phyloP scores from a whole-genome alignment of 2,329 filamentous ascomycete species.

The Fusarium brachygibbosum region DNA sequence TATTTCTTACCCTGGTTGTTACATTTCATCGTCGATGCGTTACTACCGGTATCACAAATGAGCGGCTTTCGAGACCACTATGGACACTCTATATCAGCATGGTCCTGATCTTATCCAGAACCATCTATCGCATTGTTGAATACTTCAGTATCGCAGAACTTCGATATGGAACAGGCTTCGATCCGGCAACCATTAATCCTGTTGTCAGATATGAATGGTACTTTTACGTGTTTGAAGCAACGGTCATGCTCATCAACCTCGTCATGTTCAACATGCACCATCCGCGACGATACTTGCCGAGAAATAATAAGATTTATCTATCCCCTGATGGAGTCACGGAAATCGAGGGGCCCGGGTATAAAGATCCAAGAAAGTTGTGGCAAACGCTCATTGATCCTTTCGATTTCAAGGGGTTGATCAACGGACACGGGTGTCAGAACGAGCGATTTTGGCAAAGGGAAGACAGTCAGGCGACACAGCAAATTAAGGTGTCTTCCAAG shows the following conservation, averaged over 20 bases:
- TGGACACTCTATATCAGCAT: slow-evolving; percentile 66
- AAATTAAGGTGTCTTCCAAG: neutral
- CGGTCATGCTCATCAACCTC: slow-evolving; percentile 65
- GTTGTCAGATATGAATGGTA: slow-evolving; percentile 70
- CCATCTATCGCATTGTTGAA: slow-evolving; percentile 70
- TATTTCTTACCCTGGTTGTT: slow-evolving; percentile 63
- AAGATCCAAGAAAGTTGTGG: slow-evolving; percentile 61
- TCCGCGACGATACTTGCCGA: slow-evolving; percentile 65
- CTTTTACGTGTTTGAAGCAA: slow-evolving; percentile 70
- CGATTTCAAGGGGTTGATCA: slow-evolving; percentile 54
- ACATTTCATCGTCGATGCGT: slow-evolving; percentile 63
- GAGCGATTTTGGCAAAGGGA: slow-evolving; percentile 56
- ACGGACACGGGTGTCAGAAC: slow-evolving; percentile 48
- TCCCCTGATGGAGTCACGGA: slow-evolving; percentile 64
- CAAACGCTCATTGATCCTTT: slow-evolving; percentile 60
- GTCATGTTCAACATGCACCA: slow-evolving; percentile 65
- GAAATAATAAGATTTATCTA: slow-evolving; percentile 64
- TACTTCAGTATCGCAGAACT: slow-evolving; percentile 66
- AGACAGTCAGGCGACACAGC: slow-evolving; percentile 1
- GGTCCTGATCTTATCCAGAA: slow-evolving; percentile 64
- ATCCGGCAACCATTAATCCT: slow-evolving; percentile 56
- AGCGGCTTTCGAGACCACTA: slow-evolving; percentile 55
- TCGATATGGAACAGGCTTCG: slow-evolving; percentile 55
- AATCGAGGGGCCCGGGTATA: slow-evolving; percentile 62
- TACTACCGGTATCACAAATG: slow-evolving; percentile 53